phyloP scores from a whole-genome alignment of 164 flowering plant genomes.

The Sextonia rubra region DNA sequence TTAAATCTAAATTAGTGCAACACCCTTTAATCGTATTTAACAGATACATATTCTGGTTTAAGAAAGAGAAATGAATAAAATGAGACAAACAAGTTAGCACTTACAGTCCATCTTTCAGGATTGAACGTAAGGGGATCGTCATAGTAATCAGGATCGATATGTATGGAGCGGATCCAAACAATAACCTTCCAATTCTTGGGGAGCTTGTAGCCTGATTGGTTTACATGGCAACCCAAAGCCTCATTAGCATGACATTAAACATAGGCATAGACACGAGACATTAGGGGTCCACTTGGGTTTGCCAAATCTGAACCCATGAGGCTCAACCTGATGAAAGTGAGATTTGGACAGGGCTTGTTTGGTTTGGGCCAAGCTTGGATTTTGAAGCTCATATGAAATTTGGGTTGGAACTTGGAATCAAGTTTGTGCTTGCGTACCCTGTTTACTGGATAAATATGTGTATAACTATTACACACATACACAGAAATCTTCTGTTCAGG shows the following conservation, averaged over 20 bases:
- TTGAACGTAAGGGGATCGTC: conserved; percentile 13
- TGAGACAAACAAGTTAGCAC: neutral
- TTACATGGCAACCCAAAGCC: neutral
- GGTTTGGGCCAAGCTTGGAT: too few species aligned
- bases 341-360: too few species aligned
- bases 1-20: neutral
- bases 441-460: too few species aligned
- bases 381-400: too few species aligned
- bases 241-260: neutral
- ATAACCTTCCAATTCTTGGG: conserved; percentile 18
- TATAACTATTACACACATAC: too few species aligned
- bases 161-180: conserved; percentile 16
- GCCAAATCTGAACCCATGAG: too few species aligned
- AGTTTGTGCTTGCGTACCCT: too few species aligned
- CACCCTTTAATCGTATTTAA: neutral
- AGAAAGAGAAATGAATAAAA: neutral
- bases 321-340: too few species aligned
- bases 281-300: too few species aligned
- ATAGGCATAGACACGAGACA: neutral
- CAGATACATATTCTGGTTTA: neutral
- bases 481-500: too few species aligned
- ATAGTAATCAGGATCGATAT: conserved; percentile 13
- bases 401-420: too few species aligned
- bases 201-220: conserved; percentile 9
- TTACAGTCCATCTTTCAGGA: conserved; percentile 18